A percentile compares a stretch with the other conserved stretches of the same genome.
Evolutionary conservation across 306 rosid genomes (phyloP).

Genomic region (Fragaria iinumae): DNA sequence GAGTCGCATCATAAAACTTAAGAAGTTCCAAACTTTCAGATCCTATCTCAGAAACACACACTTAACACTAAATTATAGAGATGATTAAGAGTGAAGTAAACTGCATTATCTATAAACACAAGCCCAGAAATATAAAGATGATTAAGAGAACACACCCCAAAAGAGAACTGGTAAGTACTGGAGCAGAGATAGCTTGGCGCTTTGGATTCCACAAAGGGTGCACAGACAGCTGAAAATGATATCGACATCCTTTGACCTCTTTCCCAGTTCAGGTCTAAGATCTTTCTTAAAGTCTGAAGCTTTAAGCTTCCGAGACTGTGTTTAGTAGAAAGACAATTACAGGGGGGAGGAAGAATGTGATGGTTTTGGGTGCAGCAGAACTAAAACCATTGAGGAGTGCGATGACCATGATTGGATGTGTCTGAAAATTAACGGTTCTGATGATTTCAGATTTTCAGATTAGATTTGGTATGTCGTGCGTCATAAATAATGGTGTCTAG

Average conservation of each 20-base stretch:
- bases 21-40: neutral
- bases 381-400: neutral
- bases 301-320: neutral
- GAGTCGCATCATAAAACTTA: neutral
- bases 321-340: neutral
- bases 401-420: neutral
- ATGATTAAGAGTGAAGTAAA: neutral
- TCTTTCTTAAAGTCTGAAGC: neutral
- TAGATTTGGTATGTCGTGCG: neutral
- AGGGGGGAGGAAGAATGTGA: slow-evolving; percentile 17
- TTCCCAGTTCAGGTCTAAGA: slow-evolving; percentile 3
- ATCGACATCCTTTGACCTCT: slow-evolving; percentile 32
- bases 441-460: neutral
- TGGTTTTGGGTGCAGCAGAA: slow-evolving; percentile 23
- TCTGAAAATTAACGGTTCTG: neutral
- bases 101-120: neutral
- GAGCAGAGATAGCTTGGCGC: slow-evolving; percentile 31
- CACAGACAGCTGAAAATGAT: slow-evolving; percentile 36
- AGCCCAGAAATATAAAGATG: neutral
- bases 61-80: neutral
- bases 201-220: slow-evolving; percentile 32
- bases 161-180: slow-evolving; percentile 22
- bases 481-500: neutral
- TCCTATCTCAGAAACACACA: neutral
- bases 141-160: slow-evolving; percentile 14